Conservation (phyloP, 179 eudicot genomes). For the Silene coronaria region DNA sequence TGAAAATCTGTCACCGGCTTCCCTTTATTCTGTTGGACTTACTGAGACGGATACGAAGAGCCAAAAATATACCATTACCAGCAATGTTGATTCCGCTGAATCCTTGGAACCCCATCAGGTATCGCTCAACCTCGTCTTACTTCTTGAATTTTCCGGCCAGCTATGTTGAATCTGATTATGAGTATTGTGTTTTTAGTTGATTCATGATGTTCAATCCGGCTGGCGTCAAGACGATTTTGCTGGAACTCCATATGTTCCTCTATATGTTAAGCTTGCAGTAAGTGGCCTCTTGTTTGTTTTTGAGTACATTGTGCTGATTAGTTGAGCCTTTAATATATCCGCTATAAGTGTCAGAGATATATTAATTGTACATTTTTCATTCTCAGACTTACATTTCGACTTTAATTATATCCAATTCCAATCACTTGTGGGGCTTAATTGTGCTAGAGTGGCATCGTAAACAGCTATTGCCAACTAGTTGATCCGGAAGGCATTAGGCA, state of each 20-base stretch:
- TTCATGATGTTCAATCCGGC: slow-evolving; percentile 49
- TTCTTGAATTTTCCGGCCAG: neutral
- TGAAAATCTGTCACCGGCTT: slow-evolving; percentile 59
- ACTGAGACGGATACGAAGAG: slow-evolving; percentile 45
- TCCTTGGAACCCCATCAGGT: slow-evolving; percentile 62
- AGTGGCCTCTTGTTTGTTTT: slow-evolving; percentile 18
- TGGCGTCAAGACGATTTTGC: slow-evolving; percentile 34
- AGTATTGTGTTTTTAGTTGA: slow-evolving; percentile 37
- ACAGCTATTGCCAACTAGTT: slow-evolving; percentile 60
- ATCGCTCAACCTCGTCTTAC: neutral
- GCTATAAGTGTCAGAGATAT: no score
- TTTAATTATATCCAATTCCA: neutral
- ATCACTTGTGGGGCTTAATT: slow-evolving; percentile 20
- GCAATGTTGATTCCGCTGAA: slow-evolving; percentile 51
- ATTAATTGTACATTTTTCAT: no score
- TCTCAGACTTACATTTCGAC: no score
- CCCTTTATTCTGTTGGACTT: slow-evolving; percentile 60
- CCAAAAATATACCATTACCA: slow-evolving; percentile 45
- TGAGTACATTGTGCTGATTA: neutral
- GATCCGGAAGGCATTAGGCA: slow-evolving; percentile 59
- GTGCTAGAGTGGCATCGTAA: slow-evolving; percentile 55
- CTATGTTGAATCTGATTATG: slow-evolving; percentile 11
- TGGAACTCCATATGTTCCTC: slow-evolving; percentile 32
- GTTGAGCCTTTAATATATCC: neutral
- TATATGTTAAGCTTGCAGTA: slow-evolving; percentile 40